Evolutionary conservation across 352 stramenopile species (phyloP).

Genomic region (Globisporangium cystogenes): DNA sequence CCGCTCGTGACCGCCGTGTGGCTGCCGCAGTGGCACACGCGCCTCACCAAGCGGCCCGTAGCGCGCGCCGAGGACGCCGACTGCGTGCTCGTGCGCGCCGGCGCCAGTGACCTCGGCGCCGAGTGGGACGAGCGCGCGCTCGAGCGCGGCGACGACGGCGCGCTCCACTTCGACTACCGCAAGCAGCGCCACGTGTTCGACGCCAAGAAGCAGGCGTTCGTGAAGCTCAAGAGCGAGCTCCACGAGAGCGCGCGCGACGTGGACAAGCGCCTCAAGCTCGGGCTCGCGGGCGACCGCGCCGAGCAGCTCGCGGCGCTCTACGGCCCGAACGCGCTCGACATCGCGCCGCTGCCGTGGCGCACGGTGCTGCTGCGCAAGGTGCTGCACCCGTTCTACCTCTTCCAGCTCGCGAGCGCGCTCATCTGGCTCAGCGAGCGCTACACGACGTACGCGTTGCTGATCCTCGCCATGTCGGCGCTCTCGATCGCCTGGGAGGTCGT

Average conservation of each 20-base stretch:
- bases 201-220: conserved; percentile 38
- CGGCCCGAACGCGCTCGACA: conserved; percentile 51
- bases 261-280: conserved; percentile 19
- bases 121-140: conserved; percentile 45
- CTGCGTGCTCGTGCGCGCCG: conserved; percentile 39
- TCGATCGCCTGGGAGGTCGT: conserved; percentile 70
- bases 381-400: conserved; percentile 77
- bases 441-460: conserved; percentile 58
- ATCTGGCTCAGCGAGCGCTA: conserved; percentile 72
- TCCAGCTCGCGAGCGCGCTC: conserved; percentile 58
- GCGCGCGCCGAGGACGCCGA: conserved; percentile 34
- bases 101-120: conserved; percentile 1
- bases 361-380: conserved; percentile 58
- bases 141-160: conserved; percentile 5
- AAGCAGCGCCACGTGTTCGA: conserved; percentile 69
- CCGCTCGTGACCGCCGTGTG: conserved; percentile 37
- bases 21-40: conserved; percentile 53
- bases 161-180: conserved; percentile 59
- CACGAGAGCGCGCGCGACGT: conserved; percentile 34
- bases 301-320: conserved; percentile 36
- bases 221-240: conserved; percentile 50
- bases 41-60: conserved; percentile 40
- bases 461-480: conserved; percentile 53
- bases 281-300: conserved; percentile 21
- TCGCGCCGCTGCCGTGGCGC: conserved; percentile 39